Base-by-base conservation (phyloP, 179 eudicot genomes). In the Beta lomatogona region DNA sequence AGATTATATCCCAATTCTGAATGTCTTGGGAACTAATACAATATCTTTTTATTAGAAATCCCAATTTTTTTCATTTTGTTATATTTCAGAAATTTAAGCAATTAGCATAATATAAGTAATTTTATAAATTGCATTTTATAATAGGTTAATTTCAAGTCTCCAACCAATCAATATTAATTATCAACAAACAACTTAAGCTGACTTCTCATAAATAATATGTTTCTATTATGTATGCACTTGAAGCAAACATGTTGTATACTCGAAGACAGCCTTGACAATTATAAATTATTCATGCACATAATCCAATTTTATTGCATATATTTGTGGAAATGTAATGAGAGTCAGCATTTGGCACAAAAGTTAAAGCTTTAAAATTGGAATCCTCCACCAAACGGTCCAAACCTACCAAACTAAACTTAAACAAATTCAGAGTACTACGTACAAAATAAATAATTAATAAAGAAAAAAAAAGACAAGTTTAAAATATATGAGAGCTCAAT, bases 251-350 rank as follows among this genome's bases (percentile, higher is more conserved):
- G 81, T 61, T 82, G 77, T 82, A 59, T 77, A 54, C 45, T 82
- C 57, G 14, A 77, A 77, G 77, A 82, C 84, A 82, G 84, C 81
- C 81, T 71, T 82, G 81, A 77, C 61, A 65, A 77, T 63, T 31
- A 82, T 82, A 71, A 76, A 77, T 9, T 25, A 82, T 18, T 25
- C 46, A 71, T 50, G 61, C 61, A 81, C 54, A 46, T 82, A 74
- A 25, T 66, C 81, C 76, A 48, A 58, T 46, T 45, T 11, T 75
- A 46, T 67, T 65, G 74, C 79, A 75, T 67, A 41, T 28, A 55
- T 28, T 28, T 19, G 52, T 9, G 48, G 53, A 46, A 18, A 73
- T 41, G 18, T 61, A 73, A 68, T 60, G 18, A 50, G 53, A 63
- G 59, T n/a, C 22, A 69, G 76, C 63, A 50, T 60, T 57, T 69